Conservation (phyloP, 345 rosid species). For the Noccaea bulbosa region DNA sequence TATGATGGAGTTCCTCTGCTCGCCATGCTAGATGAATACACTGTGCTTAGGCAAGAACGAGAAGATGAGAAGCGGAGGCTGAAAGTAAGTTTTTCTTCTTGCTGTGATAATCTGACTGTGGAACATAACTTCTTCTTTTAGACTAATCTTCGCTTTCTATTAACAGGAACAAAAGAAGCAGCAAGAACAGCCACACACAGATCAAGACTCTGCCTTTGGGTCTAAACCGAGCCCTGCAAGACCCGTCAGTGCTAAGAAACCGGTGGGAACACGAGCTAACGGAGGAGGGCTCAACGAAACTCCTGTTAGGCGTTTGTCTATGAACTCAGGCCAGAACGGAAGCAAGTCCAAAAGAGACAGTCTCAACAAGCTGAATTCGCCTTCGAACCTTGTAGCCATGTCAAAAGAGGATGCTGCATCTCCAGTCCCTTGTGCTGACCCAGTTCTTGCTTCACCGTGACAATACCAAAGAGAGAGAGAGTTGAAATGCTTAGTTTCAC, state of each 20-base stretch:
- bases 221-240: slow-evolving; percentile 88
- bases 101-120: neutral
- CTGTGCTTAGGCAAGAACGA: slow-evolving; percentile 89
- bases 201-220: slow-evolving; percentile 69
- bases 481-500: slow-evolving; percentile 25
- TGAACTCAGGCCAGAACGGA: slow-evolving; percentile 68
- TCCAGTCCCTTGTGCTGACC: slow-evolving; percentile 61
- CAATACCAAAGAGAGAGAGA: slow-evolving; percentile 38
- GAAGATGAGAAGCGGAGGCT: slow-evolving; percentile 90
- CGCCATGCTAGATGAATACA: slow-evolving; percentile 95
- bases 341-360: slow-evolving; percentile 74
- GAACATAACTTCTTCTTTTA: neutral
- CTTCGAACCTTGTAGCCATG: slow-evolving; percentile 63
- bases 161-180: slow-evolving; percentile 83
- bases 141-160: neutral
- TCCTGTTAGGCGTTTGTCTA: slow-evolving; percentile 77
- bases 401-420: slow-evolving; percentile 76
- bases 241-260: slow-evolving; percentile 63
- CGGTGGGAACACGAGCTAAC: slow-evolving; percentile 72
- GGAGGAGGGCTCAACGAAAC: slow-evolving; percentile 82
- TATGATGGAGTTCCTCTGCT: slow-evolving; percentile 95
- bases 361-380: slow-evolving; percentile 58
- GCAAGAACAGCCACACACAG: slow-evolving; percentile 76
- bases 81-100: slow-evolving; percentile 50
- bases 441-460: slow-evolving; percentile 71